A percentile compares a stretch with the other conserved stretches of the same genome.
phyloP scores from a whole-genome alignment of 257 asterid species.

The Pogostemon cablin region DNA sequence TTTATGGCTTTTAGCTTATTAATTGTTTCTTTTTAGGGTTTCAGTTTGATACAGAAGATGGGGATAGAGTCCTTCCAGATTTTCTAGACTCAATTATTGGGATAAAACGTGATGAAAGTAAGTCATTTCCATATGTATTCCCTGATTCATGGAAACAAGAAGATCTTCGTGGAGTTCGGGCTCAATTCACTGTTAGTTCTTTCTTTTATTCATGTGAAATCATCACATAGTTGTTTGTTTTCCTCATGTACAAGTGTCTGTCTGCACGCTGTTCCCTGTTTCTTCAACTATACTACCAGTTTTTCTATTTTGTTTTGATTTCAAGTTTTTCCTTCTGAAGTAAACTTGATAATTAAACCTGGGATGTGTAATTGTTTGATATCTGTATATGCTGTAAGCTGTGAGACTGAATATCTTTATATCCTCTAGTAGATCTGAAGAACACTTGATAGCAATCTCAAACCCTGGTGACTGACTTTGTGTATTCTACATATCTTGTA shows the following conservation, averaged over 20 bases:
- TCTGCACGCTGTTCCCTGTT: slow-evolving; percentile 1
- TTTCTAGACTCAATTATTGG: slow-evolving; percentile 68
- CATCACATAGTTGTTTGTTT: slow-evolving; percentile 16
- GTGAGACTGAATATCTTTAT: not conserved
- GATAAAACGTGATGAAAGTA: slow-evolving; percentile 73
- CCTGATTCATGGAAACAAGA: slow-evolving; percentile 94
- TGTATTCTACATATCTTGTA: not conserved
- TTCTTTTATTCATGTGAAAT: slow-evolving; percentile 4
- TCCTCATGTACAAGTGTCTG: not conserved
- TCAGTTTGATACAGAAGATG: slow-evolving; percentile 95
- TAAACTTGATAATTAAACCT: not conserved
- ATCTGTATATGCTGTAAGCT: slow-evolving; percentile 13
- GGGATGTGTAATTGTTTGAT: not conserved
- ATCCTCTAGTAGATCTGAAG: slow-evolving; percentile 19
- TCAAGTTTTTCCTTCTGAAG: slow-evolving; percentile 4
- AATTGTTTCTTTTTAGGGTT: slow-evolving; percentile 58
- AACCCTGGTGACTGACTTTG: not conserved
- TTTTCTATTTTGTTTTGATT: not conserved
- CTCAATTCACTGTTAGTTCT: slow-evolving; percentile 78
- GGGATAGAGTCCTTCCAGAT: slow-evolving; percentile 81
- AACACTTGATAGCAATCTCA: slow-evolving; percentile 4
- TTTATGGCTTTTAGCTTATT: slow-evolving; percentile 4
- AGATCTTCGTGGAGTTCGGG: slow-evolving; percentile 85
- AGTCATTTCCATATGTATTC: slow-evolving; percentile 76
- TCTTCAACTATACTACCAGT: not conserved